Evolutionary conservation across 805 yeast genomes (phyloP).

Genomic region (Ogataea naganishii): DNA sequence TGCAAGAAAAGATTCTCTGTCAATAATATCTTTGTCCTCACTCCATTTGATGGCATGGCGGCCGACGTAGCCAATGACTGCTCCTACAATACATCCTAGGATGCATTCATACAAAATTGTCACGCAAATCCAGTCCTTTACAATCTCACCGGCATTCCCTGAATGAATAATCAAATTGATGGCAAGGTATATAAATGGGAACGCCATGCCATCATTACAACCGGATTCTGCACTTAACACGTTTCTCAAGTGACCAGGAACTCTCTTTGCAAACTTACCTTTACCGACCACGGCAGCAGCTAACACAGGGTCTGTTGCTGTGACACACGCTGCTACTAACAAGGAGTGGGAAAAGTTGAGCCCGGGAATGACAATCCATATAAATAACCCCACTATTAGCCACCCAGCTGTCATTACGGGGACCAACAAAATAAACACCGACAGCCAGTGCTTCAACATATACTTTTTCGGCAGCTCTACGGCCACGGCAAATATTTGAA

Average conservation of each 20-base stretch:
- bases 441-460: constrained; percentile 48
- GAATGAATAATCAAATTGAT: constrained; percentile 42
- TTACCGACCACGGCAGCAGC: constrained; percentile 69
- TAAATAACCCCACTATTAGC: constrained; percentile 53
- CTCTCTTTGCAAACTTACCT: constrained; percentile 62
- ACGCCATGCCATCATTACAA: constrained; percentile 67
- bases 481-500: constrained; percentile 66
- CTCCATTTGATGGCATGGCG: constrained; percentile 46
- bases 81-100: constrained; percentile 47
- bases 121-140: constrained; percentile 53
- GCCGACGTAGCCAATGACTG: constrained; percentile 40
- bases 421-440: constrained; percentile 47
- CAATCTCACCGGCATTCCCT: constrained; percentile 40
- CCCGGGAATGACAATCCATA: constrained; percentile 54
- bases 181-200: constrained; percentile 60
- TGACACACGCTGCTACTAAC: constrained; percentile 59
- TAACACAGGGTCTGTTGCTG: constrained; percentile 73
- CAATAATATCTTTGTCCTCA: constrained; percentile 43
- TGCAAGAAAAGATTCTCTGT: constrained; percentile 51
- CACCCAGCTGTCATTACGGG: constrained; percentile 71
- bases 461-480: constrained; percentile 67
- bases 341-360: constrained; percentile 47
- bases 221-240: constrained; percentile 65
- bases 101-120: constrained; percentile 57
- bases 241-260: constrained; percentile 53